Conservation (phyloP, 805 yeast species). For the Ogataea henricii region DNA sequence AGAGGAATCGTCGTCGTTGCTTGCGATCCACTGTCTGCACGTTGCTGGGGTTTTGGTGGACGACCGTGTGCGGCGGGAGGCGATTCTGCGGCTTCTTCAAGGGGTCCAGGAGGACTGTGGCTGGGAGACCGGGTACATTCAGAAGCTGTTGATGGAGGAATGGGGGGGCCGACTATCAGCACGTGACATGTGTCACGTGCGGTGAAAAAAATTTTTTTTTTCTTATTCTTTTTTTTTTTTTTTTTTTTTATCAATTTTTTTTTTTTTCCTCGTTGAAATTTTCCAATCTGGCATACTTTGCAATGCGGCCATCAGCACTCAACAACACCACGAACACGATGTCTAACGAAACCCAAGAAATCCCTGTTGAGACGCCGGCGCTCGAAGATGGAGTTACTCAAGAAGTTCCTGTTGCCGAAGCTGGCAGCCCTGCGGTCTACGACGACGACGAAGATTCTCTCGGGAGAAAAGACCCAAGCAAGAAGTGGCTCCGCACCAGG, state of each 20-base stretch:
- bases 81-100: slow-evolving; percentile 5
- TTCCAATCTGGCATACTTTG: background rate
- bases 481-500: slow-evolving; percentile 30
- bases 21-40: slow-evolving; percentile 15
- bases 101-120: slow-evolving; percentile 11
- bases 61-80: slow-evolving; percentile 6
- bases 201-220: background rate
- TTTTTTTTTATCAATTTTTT: background rate
- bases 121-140: slow-evolving; percentile 12
- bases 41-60: slow-evolving; percentile 15
- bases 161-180: slow-evolving; percentile 4
- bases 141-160: slow-evolving; percentile 3
- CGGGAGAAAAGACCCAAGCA: slow-evolving; percentile 16
- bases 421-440: slow-evolving; percentile 6
- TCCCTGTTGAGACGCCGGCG: slow-evolving; percentile 4
- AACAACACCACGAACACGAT: background rate
- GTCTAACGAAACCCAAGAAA: background rate
- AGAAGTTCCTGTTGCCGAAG: slow-evolving; percentile 12
- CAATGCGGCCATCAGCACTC: background rate
- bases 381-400: slow-evolving; percentile 8
- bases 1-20: slow-evolving; percentile 13
- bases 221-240: background rate
- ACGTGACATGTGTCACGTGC: background rate
- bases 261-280: background rate
- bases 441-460: slow-evolving; percentile 15